Evolutionary conservation across 2,329 filamentous ascomycete species (phyloP), one percentile per base, ranked within the genome.

Genomic region (Macrophomina tecta): DNA sequence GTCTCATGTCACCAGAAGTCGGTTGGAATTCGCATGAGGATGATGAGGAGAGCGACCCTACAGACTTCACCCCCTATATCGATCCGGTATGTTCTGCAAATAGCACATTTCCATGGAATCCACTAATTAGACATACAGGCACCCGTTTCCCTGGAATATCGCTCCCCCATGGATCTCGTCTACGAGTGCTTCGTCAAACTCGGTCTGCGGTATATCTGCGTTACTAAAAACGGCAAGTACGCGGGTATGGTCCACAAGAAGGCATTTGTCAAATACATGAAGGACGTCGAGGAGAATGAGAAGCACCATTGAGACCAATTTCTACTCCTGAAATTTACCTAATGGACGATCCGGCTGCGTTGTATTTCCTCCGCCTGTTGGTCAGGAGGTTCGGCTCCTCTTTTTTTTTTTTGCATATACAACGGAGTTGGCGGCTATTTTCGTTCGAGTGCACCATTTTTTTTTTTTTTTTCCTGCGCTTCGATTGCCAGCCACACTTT

Each of bases 151-250:
- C 83, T 99, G 30, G 95, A 99, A 74, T 91, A 97, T 36, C 88
- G 90, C 71, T 95, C 91, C 0, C 92, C 95, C 0, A 94, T 98
- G 87, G 94, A 98, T 76, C 82, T 99, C 46, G 95, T 97, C 4
- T 97, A 97, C 73, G 95, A 99, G 76, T 94, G 93, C 74, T 99
- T 98, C 77, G 91, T 92, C 61, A 99, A 99, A 80, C 84, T 99
- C 8, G 95, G 95, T 1, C 80, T 99, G 70, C 85, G 95, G 69
- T 98, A 97, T 78, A 90, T 99, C 60, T 98, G 95, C 76, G 93
- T 97, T 4, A 82, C 95, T 32, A 87, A 87, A 65, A 89, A 97
- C 70, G 95, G 95, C 30, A 88, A 88, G 69, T 99, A 92, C 79
- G 91, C 91, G 2, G 95, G 95, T 69, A 87, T 99, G 84, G 93